A percentile compares a stretch with the other conserved stretches of the same genome.
These are phyloP conservation scores for Trichoderma citrinoviride DNA, from an alignment of 2,329 filamentous ascomycete genomes.

Conservation along the genomic window DNA sequence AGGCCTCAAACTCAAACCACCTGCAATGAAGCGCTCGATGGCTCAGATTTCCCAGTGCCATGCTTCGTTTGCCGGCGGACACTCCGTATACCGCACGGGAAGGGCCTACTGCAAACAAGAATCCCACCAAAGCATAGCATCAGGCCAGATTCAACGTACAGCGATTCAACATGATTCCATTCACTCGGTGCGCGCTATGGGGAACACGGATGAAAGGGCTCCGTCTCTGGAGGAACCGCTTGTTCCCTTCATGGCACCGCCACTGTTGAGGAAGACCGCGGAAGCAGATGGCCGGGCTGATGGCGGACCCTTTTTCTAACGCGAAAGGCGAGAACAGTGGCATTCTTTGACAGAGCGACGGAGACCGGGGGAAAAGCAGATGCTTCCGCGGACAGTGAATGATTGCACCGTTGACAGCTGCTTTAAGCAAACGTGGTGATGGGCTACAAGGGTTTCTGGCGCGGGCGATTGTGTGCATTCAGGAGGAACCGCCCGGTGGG, in stretches of 20 bases:
- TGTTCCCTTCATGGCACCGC: background rate
- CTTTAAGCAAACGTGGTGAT: background rate
- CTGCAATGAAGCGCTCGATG: background rate
- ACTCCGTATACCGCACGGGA: background rate
- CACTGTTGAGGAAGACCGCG: background rate
- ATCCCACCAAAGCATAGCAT: background rate
- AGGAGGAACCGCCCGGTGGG: background rate
- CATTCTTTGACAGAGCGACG: background rate
- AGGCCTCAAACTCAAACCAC: background rate
- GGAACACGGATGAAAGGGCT: background rate
- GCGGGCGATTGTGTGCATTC: background rate
- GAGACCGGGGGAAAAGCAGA: background rate
- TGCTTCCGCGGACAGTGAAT: background rate
- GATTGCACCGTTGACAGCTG: background rate
- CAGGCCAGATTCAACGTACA: background rate
- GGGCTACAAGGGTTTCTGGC: background rate
- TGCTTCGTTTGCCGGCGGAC: background rate
- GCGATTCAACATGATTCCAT: background rate
- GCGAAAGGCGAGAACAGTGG: background rate
- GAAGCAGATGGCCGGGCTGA: background rate
- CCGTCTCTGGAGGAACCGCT: background rate
- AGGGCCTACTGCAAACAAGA: background rate
- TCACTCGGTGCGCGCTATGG: background rate
- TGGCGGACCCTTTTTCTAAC: background rate
- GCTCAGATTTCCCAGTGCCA: background rate